Conservation (phyloP, 768 basidiomycete genomes). For the Podaxis mareebaensis region DNA sequence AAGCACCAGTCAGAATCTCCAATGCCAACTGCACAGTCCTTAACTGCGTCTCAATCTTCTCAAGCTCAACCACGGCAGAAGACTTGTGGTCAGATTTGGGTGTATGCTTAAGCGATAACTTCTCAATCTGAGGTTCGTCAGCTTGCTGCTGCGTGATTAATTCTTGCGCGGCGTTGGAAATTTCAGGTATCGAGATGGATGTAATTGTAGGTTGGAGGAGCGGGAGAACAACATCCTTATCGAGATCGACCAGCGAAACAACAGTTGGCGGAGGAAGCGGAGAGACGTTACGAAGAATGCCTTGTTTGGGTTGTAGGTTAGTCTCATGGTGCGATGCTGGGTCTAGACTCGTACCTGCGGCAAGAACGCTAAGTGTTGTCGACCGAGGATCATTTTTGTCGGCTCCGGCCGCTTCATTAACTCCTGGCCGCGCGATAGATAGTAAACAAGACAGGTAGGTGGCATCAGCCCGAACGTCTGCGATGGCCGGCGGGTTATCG, state of each 20-base stretch:
- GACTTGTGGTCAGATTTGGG: conserved; percentile 81
- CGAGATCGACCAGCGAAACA: conserved; percentile 64
- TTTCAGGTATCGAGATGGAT: conserved; percentile 54
- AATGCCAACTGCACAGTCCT: conserved; percentile 80
- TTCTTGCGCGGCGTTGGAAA: conserved; percentile 48
- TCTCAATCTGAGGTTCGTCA: conserved; percentile 53
- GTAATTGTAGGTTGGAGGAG: conserved; percentile 67
- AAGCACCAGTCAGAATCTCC: conserved; percentile 86
- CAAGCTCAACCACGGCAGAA: conserved; percentile 66
- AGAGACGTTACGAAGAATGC: conserved; percentile 74
- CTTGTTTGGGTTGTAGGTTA: conserved; percentile 33
- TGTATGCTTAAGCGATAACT: conserved; percentile 58
- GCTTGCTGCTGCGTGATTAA: conserved; percentile 53
- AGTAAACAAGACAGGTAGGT: conserved; percentile 66
- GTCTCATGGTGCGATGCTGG: background rate
- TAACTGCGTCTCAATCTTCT: conserved; percentile 68
- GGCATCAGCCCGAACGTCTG: conserved; percentile 61
- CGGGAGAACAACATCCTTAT: conserved; percentile 72
- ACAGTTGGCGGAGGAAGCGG: conserved; percentile 72
- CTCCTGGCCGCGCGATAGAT: conserved; percentile 50
- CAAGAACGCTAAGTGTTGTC: conserved; percentile 62
- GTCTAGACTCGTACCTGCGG: conserved; percentile 50
- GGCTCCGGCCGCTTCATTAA: conserved; percentile 35
- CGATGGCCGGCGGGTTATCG: conserved; percentile 77
- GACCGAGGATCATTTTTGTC: conserved; percentile 51